These are phyloP conservation scores for Panaeolus cyanescens DNA, from an alignment of 768 basidiomycete species.

Conservation along the genomic window DNA sequence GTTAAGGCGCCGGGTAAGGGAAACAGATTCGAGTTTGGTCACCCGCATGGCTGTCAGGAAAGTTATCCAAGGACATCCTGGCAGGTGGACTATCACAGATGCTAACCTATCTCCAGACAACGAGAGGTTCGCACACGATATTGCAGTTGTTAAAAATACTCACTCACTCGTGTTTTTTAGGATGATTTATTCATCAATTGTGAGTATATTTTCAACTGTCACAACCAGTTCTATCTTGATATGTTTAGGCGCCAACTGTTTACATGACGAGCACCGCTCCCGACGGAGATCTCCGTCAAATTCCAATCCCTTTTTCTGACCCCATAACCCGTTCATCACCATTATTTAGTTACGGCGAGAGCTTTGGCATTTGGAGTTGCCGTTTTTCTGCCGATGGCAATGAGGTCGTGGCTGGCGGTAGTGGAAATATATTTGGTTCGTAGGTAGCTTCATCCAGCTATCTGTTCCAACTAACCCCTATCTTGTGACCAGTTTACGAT, in stretches of 20 bases:
- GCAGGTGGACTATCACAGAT: constrained; percentile 95
- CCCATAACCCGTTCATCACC: constrained; percentile 34
- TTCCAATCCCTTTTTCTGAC: constrained; percentile 62
- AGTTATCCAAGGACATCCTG: constrained; percentile 73
- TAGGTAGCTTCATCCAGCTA: constrained; percentile 5
- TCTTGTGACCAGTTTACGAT: constrained; percentile 74
- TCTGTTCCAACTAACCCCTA: neutral
- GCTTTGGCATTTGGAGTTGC: constrained; percentile 88
- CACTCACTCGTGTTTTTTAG: constrained; percentile 35
- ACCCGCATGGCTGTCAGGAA: constrained; percentile 53
- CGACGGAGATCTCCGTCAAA: constrained; percentile 61
- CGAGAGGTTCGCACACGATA: constrained; percentile 56
- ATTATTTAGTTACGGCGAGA: constrained; percentile 43
- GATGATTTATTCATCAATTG: constrained; percentile 93
- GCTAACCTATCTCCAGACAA: constrained; percentile 89
- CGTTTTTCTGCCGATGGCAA: constrained; percentile 96
- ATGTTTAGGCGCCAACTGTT: constrained; percentile 60
- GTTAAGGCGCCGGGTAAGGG: constrained; percentile 17
- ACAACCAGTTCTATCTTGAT: neutral
- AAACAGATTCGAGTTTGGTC: constrained; percentile 29
- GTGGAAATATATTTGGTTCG: constrained; percentile 73
- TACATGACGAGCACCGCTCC: constrained; percentile 70
- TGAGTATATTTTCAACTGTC: constrained; percentile 30
- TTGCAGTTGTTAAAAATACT: neutral
- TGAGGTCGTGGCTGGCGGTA: constrained; percentile 93